Conservation (phyloP, 106 monocot species). For the Gastrodia elata region DNA sequence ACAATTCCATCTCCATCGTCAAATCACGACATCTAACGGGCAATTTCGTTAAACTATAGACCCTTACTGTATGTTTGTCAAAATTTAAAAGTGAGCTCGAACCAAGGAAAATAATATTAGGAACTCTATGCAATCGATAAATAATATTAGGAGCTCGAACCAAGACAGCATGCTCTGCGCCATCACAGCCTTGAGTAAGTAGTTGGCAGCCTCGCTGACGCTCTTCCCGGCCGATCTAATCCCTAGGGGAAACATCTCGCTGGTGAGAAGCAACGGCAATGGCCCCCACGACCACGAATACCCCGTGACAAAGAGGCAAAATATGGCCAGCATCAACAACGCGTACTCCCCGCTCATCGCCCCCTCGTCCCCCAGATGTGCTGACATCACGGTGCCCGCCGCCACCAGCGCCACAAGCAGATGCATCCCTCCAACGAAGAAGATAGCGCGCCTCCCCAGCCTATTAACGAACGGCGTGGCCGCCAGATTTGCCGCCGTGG, state of each 20-base stretch:
- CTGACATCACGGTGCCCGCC: conserved; percentile 17
- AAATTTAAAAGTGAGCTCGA: too few relatives aligned
- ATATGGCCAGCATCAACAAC: conserved; percentile 5
- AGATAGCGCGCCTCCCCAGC: conserved; percentile 20
- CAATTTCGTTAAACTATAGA: too few relatives aligned
- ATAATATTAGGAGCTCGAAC: too few relatives aligned
- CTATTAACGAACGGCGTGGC: conserved; percentile 19
- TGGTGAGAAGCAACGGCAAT: conserved; percentile 20
- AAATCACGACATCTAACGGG: too few relatives aligned
- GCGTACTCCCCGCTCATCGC: conserved; percentile 21
- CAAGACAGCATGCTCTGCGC: conserved; percentile 25
- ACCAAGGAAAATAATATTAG: too few relatives aligned
- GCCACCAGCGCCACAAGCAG: conserved; percentile 26
- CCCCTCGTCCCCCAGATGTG: conserved; percentile 18
- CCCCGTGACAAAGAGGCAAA: conserved; percentile 18
- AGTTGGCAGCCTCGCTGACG: conserved; percentile 15
- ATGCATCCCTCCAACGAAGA: conserved; percentile 24
- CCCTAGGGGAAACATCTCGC: conserved; percentile 34
- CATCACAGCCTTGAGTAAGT: conserved; percentile 11
- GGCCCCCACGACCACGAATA: conserved; percentile 32
- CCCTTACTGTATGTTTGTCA: too few relatives aligned
- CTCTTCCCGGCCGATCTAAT: conserved; percentile 27
- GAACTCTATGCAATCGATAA: too few relatives aligned
- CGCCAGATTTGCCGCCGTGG: neutral
- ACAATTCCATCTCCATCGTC: too few relatives aligned